Conservation (phyloP, 768 basidiomycete species). For the Trichaptum fuscoviolaceum region DNA sequence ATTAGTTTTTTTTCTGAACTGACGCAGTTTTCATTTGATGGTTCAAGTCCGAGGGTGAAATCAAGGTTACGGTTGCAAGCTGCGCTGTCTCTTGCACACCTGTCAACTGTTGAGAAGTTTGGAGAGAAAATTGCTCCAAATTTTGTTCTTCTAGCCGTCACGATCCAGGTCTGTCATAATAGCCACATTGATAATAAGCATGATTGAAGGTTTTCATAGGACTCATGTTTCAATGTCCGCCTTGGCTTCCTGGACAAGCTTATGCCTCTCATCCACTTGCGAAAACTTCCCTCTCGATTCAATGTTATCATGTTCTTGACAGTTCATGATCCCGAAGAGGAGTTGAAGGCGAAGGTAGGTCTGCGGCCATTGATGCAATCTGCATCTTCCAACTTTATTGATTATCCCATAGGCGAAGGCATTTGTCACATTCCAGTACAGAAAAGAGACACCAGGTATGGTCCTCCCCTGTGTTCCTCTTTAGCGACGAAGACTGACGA, state of each 20-base stretch:
- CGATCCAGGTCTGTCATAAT: slow-evolving; percentile 62
- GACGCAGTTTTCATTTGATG: background rate
- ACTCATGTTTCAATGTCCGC: slow-evolving; percentile 85
- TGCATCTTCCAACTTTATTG: slow-evolving; percentile 6
- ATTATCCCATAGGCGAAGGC: slow-evolving; percentile 40
- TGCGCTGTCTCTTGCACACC: slow-evolving; percentile 71
- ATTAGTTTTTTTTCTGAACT: slow-evolving; percentile 1
- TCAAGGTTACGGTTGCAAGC: slow-evolving; percentile 83
- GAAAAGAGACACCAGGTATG: slow-evolving; percentile 41
- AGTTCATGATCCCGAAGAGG: slow-evolving; percentile 85
- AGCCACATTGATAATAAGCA: background rate
- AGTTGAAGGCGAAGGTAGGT: slow-evolving; percentile 64
- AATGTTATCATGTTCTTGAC: slow-evolving; percentile 85
- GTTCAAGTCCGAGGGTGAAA: slow-evolving; percentile 50
- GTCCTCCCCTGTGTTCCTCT: background rate
- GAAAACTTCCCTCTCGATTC: slow-evolving; percentile 65
- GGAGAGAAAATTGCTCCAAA: slow-evolving; percentile 49
- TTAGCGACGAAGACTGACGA: slow-evolving; percentile 1
- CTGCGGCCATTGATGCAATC: slow-evolving; percentile 4
- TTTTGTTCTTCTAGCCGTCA: slow-evolving; percentile 67
- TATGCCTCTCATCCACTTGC: slow-evolving; percentile 50
- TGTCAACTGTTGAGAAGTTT: slow-evolving; percentile 57
- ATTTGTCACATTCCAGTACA: slow-evolving; percentile 48
- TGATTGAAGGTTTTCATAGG: slow-evolving; percentile 39
- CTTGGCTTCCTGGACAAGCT: slow-evolving; percentile 73